A percentile compares a stretch with the other conserved stretches of the same genome.
Evolutionary conservation across 2,329 filamentous ascomycete species (phyloP).

Genomic region (Aphanocladium album): DNA sequence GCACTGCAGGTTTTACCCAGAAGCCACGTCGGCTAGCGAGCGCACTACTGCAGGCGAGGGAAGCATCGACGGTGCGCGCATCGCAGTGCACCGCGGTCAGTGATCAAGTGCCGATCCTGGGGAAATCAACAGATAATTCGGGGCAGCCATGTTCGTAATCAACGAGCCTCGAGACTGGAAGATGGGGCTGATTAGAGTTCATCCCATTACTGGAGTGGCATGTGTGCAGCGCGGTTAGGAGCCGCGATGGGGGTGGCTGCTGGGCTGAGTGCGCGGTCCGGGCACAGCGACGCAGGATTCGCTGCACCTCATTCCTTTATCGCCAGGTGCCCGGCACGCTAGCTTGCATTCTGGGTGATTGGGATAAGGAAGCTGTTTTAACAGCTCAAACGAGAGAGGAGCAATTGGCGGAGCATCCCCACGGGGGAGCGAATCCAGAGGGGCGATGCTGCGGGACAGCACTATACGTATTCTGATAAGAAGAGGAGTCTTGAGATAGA

Average conservation of each 20-base stretch:
- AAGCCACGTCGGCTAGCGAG: too few species aligned
- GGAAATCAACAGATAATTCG: background rate
- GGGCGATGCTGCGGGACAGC: background rate
- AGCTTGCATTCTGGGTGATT: too few species aligned
- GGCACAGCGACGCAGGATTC: background rate
- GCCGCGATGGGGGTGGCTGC: constrained; percentile 1
- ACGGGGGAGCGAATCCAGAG: background rate
- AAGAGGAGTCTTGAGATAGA: too few species aligned
- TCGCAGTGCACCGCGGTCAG: too few species aligned
- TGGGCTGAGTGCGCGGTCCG: constrained; percentile 2
- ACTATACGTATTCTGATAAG: background rate
- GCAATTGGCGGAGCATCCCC: constrained; percentile 2
- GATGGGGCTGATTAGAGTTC: background rate
- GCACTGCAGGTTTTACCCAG: too few species aligned
- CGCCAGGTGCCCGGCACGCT: too few species aligned
- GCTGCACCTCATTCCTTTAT: too few species aligned
- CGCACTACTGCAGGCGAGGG: background rate
- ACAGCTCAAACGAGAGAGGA: background rate
- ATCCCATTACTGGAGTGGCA: background rate
- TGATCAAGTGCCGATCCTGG: background rate
- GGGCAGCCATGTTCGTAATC: too few species aligned
- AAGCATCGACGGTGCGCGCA: background rate
- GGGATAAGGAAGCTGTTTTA: too few species aligned
- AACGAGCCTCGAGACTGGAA: too few species aligned
- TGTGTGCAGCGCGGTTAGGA: constrained; percentile 4